These are phyloP conservation scores for Neobulgaria alba DNA, from an alignment of 2,329 filamentous ascomycete species.

Conservation along the genomic window DNA sequence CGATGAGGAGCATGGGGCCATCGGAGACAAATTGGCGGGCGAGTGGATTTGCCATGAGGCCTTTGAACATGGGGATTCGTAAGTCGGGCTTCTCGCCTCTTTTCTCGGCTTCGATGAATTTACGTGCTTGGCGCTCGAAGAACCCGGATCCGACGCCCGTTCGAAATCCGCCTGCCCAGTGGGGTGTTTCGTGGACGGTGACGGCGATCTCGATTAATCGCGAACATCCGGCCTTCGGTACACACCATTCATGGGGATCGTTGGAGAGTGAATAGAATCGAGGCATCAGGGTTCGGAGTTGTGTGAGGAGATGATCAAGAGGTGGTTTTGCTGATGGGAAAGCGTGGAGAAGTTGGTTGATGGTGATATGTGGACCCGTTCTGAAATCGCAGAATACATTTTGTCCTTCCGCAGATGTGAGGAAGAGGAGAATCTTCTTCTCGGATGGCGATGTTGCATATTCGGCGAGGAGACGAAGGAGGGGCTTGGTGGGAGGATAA, in stretches of 20 bases:
- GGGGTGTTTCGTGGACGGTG: conserved; percentile 76
- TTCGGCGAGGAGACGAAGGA: conserved; percentile 81
- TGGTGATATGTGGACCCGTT: conserved; percentile 75
- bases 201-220: conserved; percentile 94
- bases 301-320: conserved; percentile 69
- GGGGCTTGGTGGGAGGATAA: conserved; percentile 78
- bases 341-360: conserved; percentile 78
- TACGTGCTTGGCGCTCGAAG: conserved; percentile 75
- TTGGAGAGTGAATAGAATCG: conserved; percentile 98
- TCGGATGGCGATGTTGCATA: conserved; percentile 72
- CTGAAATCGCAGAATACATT: conserved; percentile 89
- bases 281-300: conserved; percentile 85
- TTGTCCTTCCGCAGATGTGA: conserved; percentile 85
- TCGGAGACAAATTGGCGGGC: conserved; percentile 87
- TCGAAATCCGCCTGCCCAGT: conserved; percentile 65
- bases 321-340: conserved; percentile 90
- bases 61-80: conserved; percentile 93
- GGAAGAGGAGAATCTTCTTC: conserved; percentile 78
- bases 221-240: conserved; percentile 40
- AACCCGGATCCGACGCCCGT: conserved; percentile 89
- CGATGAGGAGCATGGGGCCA: conserved; percentile 95
- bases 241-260: conserved; percentile 65
- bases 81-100: conserved; percentile 54
- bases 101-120: conserved; percentile 60
- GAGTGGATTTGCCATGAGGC: conserved; percentile 92